Percentiles rank a stretch among this genome's conserved stretches.
phyloP scores from a whole-genome alignment of 768 basidiomycete species.

The Xerocomellus chrysenteron region DNA sequence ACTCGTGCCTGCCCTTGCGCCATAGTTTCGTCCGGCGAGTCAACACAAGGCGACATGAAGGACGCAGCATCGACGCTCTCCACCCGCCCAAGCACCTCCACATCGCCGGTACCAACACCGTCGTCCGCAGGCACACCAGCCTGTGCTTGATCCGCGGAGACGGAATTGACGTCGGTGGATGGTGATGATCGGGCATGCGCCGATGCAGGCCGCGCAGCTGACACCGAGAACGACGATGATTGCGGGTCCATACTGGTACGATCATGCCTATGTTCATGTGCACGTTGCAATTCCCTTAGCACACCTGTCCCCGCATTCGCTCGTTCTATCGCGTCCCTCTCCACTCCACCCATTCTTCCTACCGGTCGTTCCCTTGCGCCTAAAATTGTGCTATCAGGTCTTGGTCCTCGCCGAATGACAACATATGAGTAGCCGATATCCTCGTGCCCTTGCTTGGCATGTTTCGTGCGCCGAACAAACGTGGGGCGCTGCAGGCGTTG shows the following conservation, averaged over 20 bases:
- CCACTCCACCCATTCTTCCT: constrained; percentile 32
- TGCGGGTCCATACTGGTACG: constrained; percentile 19
- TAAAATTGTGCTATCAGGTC: constrained; percentile 44
- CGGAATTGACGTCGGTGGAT: constrained; percentile 17
- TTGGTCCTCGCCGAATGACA: constrained; percentile 74
- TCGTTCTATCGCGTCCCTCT: constrained; percentile 31
- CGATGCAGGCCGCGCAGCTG: constrained; percentile 7
- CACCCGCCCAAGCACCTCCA: constrained; percentile 15
- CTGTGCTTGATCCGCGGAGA: constrained; percentile 23
- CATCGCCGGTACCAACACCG: constrained; percentile 18
- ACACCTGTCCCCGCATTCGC: constrained; percentile 13
- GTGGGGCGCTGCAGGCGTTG: constrained; percentile 85
- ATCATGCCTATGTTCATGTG: constrained; percentile 20
- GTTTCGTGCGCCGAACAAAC: constrained; percentile 87
- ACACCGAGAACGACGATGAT: constrained; percentile 25
- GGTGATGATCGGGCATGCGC: constrained; percentile 14
- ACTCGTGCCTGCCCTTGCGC: constrained; percentile 13
- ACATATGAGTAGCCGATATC: constrained; percentile 89
- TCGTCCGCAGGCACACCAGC: constrained; percentile 20
- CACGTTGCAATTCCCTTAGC: constrained; percentile 26
- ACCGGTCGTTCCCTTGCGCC: constrained; percentile 11
- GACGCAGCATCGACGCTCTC: constrained; percentile 16
- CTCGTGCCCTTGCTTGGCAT: constrained; percentile 81
- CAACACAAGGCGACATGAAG: constrained; percentile 27
- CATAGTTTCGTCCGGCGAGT: constrained; percentile 13